Evolutionary conservation across 2,329 filamentous ascomycete genomes (phyloP), one percentile per base, ranked within the genome.

Genomic region (Pleurostoma richardsiae): DNA sequence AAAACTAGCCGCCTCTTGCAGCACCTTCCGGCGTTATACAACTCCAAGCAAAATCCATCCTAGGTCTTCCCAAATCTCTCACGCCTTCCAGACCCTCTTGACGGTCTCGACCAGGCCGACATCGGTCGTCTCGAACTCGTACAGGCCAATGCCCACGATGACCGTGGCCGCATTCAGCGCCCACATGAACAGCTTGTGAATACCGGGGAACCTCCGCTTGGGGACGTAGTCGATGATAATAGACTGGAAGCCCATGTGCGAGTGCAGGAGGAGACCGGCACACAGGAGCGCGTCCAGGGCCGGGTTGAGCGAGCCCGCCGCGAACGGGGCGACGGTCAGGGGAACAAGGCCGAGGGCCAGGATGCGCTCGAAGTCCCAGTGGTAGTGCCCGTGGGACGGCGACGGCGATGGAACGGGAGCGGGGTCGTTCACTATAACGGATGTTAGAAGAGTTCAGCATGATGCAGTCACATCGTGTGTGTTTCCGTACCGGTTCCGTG

Each of bases 121-220:
- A 58, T 99, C 94, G 64, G 96, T 97, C 30, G 94, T 99, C 83
- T 99, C 94, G 61, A 97, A 97, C 70, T 97, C 92, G 72, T 99
- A 99, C 61, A 97, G 78, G 48, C 91, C 91, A 55, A 96, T 78
- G 43, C 88, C 90, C 52, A 91, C 88, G 44, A 89, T 73, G 49
- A 92, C 75, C 8, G 95, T 96, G 50, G 81, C 84, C 41, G 77
- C 71, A 61, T 91, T 90, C 53, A 97, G 80, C 36, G 77, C 73
- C 90, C 90, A 97, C 67, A 79, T 81, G 64, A 84, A 76, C n/a
- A 74, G 46, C 62, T 80, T 83, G 65, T 82, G 81, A 50, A 80
- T 69, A 55, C 77, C 81, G 43, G 90, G 88, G 56, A 87, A 77
- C 59, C 82, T 77, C 63, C 78, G 77, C 54, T 68, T 71, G 56